Conservation (phyloP, 257 asterid species). For the Solanum virginianum region DNA sequence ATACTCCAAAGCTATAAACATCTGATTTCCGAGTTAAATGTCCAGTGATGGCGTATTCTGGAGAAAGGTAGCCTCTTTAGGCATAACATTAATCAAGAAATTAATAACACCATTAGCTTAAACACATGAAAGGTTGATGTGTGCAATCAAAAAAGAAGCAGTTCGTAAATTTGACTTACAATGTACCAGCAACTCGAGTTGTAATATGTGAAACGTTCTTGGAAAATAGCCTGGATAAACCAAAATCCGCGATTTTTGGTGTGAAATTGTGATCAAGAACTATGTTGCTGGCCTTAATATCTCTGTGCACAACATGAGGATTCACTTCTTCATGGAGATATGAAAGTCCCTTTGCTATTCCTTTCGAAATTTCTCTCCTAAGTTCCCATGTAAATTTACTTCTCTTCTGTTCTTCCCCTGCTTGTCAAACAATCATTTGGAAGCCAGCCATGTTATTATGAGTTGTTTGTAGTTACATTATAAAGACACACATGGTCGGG, state of each 20-base stretch:
- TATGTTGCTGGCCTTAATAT: conserved; percentile 64
- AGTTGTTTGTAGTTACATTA: not conserved
- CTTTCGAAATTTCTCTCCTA: conserved; percentile 38
- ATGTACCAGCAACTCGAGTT: conserved; percentile 80
- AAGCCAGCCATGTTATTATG: not conserved
- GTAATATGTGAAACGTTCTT: conserved; percentile 46
- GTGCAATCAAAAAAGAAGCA: not conserved
- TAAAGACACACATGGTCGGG: not conserved
- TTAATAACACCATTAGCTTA: not conserved
- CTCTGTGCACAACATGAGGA: conserved; percentile 65
- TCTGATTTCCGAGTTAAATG: conserved; percentile 71
- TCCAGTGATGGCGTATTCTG: conserved; percentile 73
- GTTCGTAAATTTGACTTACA: conserved; percentile 28
- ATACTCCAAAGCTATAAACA: conserved; percentile 15
- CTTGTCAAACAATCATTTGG: not conserved
- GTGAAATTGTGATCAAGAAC: conserved; percentile 47
- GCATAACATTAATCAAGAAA: not conserved
- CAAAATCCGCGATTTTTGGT: conserved; percentile 68
- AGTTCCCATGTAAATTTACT: conserved; percentile 40
- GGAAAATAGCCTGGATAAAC: conserved; percentile 50
- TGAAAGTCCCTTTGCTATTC: conserved; percentile 51
- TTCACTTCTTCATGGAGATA: conserved; percentile 60
- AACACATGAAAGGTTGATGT: not conserved
- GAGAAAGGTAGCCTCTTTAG: conserved; percentile 66
- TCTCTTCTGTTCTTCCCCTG: conserved; percentile 48